Conservation (phyloP, 1,284 basidiomycete genomes). For the Phellopilus nigrolimitatus region DNA sequence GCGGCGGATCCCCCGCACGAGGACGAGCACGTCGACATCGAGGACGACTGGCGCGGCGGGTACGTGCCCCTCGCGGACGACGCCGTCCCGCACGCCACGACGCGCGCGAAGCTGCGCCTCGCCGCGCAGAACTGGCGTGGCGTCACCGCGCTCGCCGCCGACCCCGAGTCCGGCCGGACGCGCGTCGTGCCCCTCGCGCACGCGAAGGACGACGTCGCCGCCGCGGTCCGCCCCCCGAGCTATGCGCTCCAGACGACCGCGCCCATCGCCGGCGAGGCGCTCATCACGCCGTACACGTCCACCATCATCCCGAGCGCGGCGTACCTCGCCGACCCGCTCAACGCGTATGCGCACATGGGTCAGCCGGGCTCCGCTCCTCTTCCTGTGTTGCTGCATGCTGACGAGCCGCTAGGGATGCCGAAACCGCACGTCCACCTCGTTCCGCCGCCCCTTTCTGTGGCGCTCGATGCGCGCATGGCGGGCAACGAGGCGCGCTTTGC, state of each 20-base stretch:
- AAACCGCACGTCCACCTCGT: conserved; percentile 79
- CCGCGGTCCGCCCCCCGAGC: conserved; percentile 43
- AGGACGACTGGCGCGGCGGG: conserved; percentile 33
- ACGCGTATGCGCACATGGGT: conserved; percentile 62
- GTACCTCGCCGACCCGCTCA: conserved; percentile 64
- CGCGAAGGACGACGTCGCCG: conserved; percentile 27
- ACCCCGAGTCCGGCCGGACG: conserved; percentile 28
- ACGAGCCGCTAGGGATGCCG: conserved; percentile 42
- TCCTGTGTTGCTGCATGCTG: not conserved
- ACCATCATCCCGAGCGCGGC: conserved; percentile 54
- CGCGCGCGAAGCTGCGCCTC: conserved; percentile 48
- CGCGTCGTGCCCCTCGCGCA: conserved; percentile 21
- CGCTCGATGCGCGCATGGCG: conserved; percentile 79
- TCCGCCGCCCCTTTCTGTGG: conserved; percentile 75
- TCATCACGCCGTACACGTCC: conserved; percentile 55
- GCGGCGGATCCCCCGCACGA: conserved; percentile 24
- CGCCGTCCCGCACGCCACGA: conserved; percentile 45
- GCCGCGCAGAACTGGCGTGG: conserved; percentile 68
- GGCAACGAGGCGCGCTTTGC: conserved; percentile 76
- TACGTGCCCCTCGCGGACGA: conserved; percentile 48
- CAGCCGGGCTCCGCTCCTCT: not conserved
- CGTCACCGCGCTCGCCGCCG: conserved; percentile 48
- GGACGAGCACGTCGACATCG: conserved; percentile 48
- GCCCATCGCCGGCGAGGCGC: conserved; percentile 41
- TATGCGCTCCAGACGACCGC: conserved; percentile 46